Evolutionary conservation across 1,284 basidiomycete species (phyloP).

Genomic region (Trametes versicolor): DNA sequence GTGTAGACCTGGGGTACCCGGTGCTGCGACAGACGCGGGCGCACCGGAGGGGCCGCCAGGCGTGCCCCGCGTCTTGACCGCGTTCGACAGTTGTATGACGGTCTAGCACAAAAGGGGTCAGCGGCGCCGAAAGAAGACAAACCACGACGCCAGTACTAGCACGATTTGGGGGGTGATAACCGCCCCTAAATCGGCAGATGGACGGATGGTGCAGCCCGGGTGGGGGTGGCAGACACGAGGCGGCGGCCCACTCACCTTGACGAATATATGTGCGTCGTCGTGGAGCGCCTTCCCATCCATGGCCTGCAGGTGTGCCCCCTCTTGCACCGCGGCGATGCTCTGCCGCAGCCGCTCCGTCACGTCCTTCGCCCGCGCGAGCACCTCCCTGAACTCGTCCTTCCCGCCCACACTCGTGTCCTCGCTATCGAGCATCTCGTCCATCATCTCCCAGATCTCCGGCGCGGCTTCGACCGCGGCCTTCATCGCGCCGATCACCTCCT

Average conservation of each 20-base stretch:
- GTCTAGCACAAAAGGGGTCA: conserved; percentile 51
- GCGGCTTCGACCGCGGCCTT: conserved; percentile 73
- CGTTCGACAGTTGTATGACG: conserved; percentile 73
- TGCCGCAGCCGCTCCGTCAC: conserved; percentile 66
- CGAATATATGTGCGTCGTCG: conserved; percentile 77
- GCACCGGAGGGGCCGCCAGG: conserved; percentile 14
- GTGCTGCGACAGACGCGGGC: conserved; percentile 16
- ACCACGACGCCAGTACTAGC: conserved; percentile 9
- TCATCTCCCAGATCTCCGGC: conserved; percentile 77
- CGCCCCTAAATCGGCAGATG: conserved; percentile 14
- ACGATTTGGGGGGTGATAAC: conserved; percentile 10
- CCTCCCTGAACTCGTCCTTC: conserved; percentile 56
- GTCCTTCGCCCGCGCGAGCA: conserved; percentile 62
- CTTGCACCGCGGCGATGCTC: conserved; percentile 61
- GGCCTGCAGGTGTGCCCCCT: conserved; percentile 45
- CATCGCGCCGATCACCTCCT: conserved; percentile 75
- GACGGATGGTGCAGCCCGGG: conserved; percentile 10
- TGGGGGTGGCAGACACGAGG: conserved; percentile 25
- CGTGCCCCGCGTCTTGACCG: conserved; percentile 67
- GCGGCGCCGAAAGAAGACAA: conserved; percentile 3
- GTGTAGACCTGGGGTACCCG: neutral
- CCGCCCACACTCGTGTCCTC: conserved; percentile 49
- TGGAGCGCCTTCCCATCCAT: conserved; percentile 66
- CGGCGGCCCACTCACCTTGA: conserved; percentile 61
- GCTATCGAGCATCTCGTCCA: conserved; percentile 63